Evolutionary conservation across 768 basidiomycete genomes (phyloP), one percentile per base, ranked within the genome.

Genomic region (Suillus luteus): DNA sequence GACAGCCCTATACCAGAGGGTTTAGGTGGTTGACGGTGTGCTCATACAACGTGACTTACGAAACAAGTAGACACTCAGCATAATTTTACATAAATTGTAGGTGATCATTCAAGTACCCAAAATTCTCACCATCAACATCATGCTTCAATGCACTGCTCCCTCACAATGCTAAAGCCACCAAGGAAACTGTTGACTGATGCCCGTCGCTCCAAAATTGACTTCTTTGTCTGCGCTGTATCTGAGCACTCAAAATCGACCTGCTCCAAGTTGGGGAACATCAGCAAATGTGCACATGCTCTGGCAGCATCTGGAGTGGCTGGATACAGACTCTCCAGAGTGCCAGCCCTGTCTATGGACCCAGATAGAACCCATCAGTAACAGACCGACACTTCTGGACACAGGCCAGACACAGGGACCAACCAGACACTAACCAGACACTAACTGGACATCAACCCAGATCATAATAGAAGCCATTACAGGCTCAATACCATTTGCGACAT

Each of bases 181-280:
- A 57, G 55, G 5, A 57, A 5, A 15, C 22, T 24, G 4, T 57
- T 17, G 19, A 40, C 7, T 38, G 14, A 38, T 1, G 14, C 14
- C 37, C 22, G 9, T 17, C 10, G 35, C 8, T 57, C 37, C 15
- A 24, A 17, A 5, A 0, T 3, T 17, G 22, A 24, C n/a, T 15
- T 15, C 15, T 57, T 64, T 31, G 69, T 22, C 1, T 65, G 69
- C 12, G 59, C 64, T 38, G 54, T 66, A 22, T 69, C 67, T 66
- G 67, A 66, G 4, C 64, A 66, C 37, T 65, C 67, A 37, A 71
- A 2, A 46, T 71, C 65, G 8, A 75, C 72, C 0, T 59, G 64
- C 35, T 62, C 59, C 41, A 75, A n/a, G 27, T 63, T 49, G 3
- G 73, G 73, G 27, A 62, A 73, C n/a, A 48, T 48, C 46, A 48